Evolutionary conservation across 192 early-diverging fungal species (phyloP).

Genomic region (Coemansia sp.): DNA sequence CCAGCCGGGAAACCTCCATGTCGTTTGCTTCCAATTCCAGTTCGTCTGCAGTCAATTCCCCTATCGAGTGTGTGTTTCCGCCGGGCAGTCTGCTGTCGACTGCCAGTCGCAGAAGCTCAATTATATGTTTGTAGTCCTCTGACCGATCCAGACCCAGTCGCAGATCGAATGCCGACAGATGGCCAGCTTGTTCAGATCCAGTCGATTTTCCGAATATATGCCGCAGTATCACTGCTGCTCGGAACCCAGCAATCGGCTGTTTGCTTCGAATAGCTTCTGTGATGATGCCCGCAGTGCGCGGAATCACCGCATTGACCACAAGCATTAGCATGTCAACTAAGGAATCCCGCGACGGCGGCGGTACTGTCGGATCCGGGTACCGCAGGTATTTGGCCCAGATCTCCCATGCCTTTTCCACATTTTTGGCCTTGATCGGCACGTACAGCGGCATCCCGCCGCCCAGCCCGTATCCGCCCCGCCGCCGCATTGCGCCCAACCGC

Average conservation of each 20-base stretch:
- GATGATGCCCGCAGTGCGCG: not conserved
- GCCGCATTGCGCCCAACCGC: slow-evolving; percentile 8
- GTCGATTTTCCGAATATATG: slow-evolving; percentile 7
- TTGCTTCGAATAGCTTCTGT: not conserved
- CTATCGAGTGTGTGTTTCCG: slow-evolving; percentile 16
- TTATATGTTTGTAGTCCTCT: slow-evolving; percentile 19
- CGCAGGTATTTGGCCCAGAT: slow-evolving; percentile 32
- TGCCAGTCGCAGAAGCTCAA: slow-evolving; percentile 10
- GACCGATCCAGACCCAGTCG: slow-evolving; percentile 7
- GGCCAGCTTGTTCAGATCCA: not conserved
- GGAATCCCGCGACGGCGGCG: not conserved
- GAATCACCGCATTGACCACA: slow-evolving; percentile 4
- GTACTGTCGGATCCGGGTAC: not conserved
- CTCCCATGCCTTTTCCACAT: slow-evolving; percentile 48
- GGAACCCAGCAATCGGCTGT: slow-evolving; percentile 13
- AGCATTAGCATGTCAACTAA: slow-evolving; percentile 22
- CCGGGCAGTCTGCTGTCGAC: slow-evolving; percentile 1
- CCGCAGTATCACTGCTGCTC: slow-evolving; percentile 12
- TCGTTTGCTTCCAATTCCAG: slow-evolving; percentile 17
- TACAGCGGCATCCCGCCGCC: slow-evolving; percentile 35
- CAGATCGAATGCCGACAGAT: not conserved
- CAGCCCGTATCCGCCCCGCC: slow-evolving; percentile 18
- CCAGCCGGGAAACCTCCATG: slow-evolving; percentile 15
- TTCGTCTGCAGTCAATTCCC: not conserved
- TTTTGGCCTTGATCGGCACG: slow-evolving; percentile 31